These are phyloP conservation scores for Colletotrichum horii DNA, from an alignment of 2,329 filamentous ascomycete species.

Conservation along the genomic window DNA sequence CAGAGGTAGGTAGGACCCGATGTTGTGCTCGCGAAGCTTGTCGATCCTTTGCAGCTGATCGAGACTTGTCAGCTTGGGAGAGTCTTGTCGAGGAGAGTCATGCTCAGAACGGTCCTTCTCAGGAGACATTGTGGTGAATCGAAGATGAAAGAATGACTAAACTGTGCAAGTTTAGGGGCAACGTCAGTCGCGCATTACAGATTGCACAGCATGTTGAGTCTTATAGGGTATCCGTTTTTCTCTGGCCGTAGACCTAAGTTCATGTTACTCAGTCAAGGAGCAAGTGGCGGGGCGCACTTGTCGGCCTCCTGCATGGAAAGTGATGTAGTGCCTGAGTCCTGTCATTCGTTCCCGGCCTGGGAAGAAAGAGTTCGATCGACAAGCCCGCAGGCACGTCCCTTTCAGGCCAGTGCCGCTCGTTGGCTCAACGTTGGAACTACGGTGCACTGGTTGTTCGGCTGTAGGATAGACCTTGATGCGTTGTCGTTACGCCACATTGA, in stretches of 20 bases:
- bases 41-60: constrained; percentile 28
- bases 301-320: neutral
- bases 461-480: neutral
- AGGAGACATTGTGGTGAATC: neutral
- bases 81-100: no score
- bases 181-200: neutral
- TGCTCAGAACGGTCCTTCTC: no score
- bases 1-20: constrained; percentile 28
- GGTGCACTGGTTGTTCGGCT: neutral
- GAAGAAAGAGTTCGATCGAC: neutral
- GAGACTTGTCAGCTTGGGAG: neutral
- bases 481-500: neutral
- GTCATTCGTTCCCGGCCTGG: neutral
- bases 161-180: neutral
- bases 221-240: neutral
- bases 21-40: constrained; percentile 29
- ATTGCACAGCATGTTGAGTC: neutral
- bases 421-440: neutral
- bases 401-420: neutral
- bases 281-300: neutral
- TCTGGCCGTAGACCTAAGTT: neutral
- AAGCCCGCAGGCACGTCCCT: neutral
- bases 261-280: neutral
- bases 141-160: neutral
- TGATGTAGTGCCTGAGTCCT: neutral